A percentile compares a stretch with the other conserved stretches of the same genome.
Evolutionary conservation across 1,284 basidiomycete genomes (phyloP).

Genomic region (Anthracocystis panici-leucophaei): DNA sequence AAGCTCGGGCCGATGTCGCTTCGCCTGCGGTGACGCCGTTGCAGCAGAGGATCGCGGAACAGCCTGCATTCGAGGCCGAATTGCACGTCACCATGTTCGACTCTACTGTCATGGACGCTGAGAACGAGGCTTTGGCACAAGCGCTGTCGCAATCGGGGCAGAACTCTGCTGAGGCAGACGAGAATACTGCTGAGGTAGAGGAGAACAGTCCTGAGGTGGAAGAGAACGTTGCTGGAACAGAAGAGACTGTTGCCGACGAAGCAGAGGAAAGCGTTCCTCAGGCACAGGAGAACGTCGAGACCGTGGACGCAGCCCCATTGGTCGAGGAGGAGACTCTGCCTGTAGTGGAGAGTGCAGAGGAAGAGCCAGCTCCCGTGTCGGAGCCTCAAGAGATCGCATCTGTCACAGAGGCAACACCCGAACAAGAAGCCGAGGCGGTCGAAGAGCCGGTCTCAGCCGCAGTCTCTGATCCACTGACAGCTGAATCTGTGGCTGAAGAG

Average conservation of each 20-base stretch:
- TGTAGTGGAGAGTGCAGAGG: not conserved
- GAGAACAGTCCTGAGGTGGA: not conserved
- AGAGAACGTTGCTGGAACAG: constrained; percentile 1
- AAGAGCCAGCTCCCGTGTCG: not conserved
- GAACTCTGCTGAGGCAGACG: not conserved
- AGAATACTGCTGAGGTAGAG: not conserved
- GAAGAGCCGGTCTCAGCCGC: not conserved
- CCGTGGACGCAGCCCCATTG: not conserved
- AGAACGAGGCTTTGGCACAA: constrained; percentile 31
- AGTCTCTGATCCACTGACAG: not conserved
- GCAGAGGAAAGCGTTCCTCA: not conserved
- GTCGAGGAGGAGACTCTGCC: not conserved
- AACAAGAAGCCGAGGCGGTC: constrained; percentile 3
- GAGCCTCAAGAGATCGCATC: not conserved
- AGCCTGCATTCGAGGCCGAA: constrained; percentile 31
- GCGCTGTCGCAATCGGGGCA: constrained; percentile 10
- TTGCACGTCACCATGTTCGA: constrained; percentile 46
- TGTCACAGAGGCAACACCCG: not conserved
- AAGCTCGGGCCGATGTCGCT: not conserved
- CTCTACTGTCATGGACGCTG: constrained; percentile 23
- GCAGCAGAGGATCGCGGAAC: constrained; percentile 2
- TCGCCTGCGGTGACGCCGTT: constrained; percentile 9
- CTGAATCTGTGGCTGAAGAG: not conserved
- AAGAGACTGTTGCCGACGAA: constrained; percentile 3
- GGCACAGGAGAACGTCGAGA: not conserved